Evolutionary conservation across 2,329 filamentous ascomycete genomes (phyloP).

Genomic region (Juglanconis sp.): DNA sequence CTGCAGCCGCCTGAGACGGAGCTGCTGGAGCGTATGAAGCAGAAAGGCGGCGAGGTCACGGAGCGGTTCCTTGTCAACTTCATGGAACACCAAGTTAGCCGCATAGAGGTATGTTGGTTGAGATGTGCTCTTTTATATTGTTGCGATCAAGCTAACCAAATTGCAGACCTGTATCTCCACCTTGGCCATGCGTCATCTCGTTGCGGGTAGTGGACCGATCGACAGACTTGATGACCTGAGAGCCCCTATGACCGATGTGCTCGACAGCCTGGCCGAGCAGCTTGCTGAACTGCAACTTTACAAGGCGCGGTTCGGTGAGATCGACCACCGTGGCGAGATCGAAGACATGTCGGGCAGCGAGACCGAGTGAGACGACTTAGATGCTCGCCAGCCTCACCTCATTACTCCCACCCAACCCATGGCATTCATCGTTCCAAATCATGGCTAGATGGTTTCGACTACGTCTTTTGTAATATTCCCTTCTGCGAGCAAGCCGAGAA

Average conservation of each 20-base stretch:
- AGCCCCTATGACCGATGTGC: conserved; percentile 71
- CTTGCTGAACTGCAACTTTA: conserved; percentile 63
- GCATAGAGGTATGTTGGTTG: conserved; percentile 75
- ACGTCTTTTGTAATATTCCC: conserved; percentile 14
- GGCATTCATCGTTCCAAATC: neutral
- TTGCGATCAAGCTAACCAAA: neutral
- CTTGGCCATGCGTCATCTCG: conserved; percentile 74
- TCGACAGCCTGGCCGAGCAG: conserved; percentile 59
- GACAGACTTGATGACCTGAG: conserved; percentile 68
- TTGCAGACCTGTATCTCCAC: conserved; percentile 75
- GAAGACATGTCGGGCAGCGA: conserved; percentile 30
- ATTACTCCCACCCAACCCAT: neutral
- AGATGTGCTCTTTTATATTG: neutral
- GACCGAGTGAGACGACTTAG: conserved; percentile 29
- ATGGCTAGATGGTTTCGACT: neutral
- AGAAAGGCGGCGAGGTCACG: conserved; percentile 76
- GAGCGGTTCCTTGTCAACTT: conserved; percentile 86
- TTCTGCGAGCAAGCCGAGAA: neutral
- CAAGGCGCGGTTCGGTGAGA: conserved; percentile 49
- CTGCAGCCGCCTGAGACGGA: conserved; percentile 80
- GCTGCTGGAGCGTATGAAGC: conserved; percentile 66
- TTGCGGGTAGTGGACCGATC: conserved; percentile 63
- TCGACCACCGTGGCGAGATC: conserved; percentile 28
- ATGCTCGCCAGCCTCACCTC: neutral
- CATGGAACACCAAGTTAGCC: conserved; percentile 89